A percentile compares a stretch with the other conserved stretches of the same genome.
phyloP scores from a whole-genome alignment of 176 grass and related monocot genomes.

The Musa troglodytarum region DNA sequence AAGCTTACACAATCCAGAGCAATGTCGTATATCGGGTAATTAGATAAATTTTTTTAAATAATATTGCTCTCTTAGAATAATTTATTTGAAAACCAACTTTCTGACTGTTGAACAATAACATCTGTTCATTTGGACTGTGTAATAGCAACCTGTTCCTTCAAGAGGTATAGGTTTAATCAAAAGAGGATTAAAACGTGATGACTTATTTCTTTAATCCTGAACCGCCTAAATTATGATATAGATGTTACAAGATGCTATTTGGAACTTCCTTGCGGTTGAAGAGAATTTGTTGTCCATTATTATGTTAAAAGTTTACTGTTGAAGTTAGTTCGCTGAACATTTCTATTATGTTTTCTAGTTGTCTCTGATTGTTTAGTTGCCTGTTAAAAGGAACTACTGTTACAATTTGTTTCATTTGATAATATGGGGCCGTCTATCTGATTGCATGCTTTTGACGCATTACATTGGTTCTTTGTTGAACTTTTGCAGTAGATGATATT shows the following conservation, averaged over 20 bases:
- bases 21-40: conserved; percentile 8
- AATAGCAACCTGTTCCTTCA: neutral
- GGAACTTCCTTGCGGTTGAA: too few species aligned
- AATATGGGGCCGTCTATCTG: neutral
- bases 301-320: too few species aligned
- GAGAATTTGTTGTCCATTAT: too few species aligned
- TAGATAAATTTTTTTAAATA: neutral
- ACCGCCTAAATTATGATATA: too few species aligned
- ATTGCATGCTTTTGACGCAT: neutral
- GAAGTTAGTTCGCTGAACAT: too few species aligned
- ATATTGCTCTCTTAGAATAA: neutral
- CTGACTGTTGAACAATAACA: neutral
- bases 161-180: too few species aligned
- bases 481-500: conserved; percentile 24
- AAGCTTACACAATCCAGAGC: conserved; percentile 4
- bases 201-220: too few species aligned
- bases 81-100: too few species aligned
- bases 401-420: neutral
- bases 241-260: too few species aligned
- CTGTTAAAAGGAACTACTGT: neutral
- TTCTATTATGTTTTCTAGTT: neutral
- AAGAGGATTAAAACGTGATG: too few species aligned
- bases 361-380: neutral
- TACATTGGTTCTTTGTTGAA: neutral
- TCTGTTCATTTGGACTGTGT: neutral